phyloP scores from a whole-genome alignment of 108 stramenopile genomes.

The Pseudonitzschia delicatissima region DNA sequence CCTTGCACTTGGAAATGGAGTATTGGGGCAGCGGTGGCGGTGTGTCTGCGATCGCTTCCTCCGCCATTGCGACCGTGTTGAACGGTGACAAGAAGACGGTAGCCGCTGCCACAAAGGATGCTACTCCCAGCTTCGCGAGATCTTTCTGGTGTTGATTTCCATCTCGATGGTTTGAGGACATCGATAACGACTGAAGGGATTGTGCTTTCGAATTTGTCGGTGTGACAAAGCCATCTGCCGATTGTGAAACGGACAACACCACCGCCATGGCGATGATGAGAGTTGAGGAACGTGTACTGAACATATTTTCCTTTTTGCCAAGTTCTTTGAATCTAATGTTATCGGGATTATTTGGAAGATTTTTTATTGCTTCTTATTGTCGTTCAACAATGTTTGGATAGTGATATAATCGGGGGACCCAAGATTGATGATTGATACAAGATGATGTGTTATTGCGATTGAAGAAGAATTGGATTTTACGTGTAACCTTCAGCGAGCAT shows the following conservation, averaged over 20 bases:
- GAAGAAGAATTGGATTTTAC: too few relatives aligned
- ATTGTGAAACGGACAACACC: not conserved
- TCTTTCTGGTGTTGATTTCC: not conserved
- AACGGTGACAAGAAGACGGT: conserved; percentile 1
- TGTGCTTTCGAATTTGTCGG: not conserved
- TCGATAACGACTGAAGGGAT: not conserved
- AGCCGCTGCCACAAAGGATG: not conserved
- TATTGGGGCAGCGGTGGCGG: not conserved
- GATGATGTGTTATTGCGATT: too few relatives aligned
- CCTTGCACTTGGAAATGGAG: conserved; percentile 25
- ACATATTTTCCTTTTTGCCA: not conserved
- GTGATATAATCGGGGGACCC: too few relatives aligned
- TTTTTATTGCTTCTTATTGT: too few relatives aligned
- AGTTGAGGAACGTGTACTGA: not conserved
- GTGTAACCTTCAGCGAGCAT: too few relatives aligned
- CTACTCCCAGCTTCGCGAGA: not conserved
- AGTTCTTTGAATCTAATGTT: too few relatives aligned
- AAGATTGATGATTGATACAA: too few relatives aligned
- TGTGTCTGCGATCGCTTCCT: not conserved
- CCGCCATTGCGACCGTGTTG: not conserved
- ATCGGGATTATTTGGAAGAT: too few relatives aligned
- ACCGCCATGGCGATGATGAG: not conserved
- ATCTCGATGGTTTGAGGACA: not conserved
- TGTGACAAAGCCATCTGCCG: not conserved
- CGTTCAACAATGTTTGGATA: too few relatives aligned